Conservation (phyloP, 129 eudicot species). For the Flaveria bidentis region DNA sequence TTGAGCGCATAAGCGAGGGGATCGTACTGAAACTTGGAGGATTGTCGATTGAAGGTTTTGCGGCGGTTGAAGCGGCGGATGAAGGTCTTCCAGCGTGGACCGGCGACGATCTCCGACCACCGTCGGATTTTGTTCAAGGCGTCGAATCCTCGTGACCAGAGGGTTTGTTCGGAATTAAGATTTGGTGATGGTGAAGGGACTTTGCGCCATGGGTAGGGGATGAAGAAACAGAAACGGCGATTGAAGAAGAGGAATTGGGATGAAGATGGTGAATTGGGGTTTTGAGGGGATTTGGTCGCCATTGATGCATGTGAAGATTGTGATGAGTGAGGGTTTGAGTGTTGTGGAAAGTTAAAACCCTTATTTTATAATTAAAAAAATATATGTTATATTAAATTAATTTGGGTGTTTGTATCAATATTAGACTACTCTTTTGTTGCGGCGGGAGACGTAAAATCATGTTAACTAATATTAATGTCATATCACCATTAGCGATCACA, state of each 20-base stretch:
- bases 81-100: slow-evolving; percentile 72
- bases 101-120: slow-evolving; percentile 83
- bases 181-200: slow-evolving; percentile 21
- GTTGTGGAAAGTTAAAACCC: slow-evolving; percentile 10
- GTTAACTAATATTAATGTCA: too few species aligned
- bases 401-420: too few species aligned
- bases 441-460: too few species aligned
- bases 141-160: slow-evolving; percentile 43
- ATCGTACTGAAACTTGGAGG: slow-evolving; percentile 60
- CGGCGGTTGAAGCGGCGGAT: slow-evolving; percentile 64
- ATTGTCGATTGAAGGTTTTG: slow-evolving; percentile 27
- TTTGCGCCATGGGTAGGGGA: slow-evolving; percentile 39
- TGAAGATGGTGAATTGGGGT: slow-evolving; percentile 18
- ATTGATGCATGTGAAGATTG: slow-evolving; percentile 18
- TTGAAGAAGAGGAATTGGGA: slow-evolving; percentile 10
- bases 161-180: neutral
- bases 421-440: too few species aligned
- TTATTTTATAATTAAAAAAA: neutral
- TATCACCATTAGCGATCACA: too few species aligned
- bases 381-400: too few species aligned
- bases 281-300: slow-evolving; percentile 33
- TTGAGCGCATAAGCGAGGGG: slow-evolving; percentile 67
- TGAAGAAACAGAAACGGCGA: slow-evolving; percentile 42
- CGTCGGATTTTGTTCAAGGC: slow-evolving; percentile 55
- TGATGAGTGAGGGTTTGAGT: slow-evolving; percentile 7